These are phyloP conservation scores for Didymella keratinophila DNA, from an alignment of 2,329 filamentous ascomycete genomes.

Conservation along the genomic window DNA sequence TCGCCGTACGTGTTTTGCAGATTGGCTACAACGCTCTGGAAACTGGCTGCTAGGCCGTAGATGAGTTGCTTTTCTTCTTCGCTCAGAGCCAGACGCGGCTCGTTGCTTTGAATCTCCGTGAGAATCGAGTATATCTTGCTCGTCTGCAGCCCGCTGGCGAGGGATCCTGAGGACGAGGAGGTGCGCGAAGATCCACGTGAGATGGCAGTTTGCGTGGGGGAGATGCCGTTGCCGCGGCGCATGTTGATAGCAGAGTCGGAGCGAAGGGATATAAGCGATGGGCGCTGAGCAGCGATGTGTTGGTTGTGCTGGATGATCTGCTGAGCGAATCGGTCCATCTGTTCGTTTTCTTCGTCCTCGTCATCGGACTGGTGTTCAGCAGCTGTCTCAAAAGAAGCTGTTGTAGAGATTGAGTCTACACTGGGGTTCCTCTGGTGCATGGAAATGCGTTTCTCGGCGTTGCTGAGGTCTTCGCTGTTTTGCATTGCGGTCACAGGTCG, in stretches of 20 bases:
- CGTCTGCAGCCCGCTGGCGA: conserved; percentile 48
- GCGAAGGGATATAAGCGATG: conserved; percentile 33
- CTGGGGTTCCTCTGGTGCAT: conserved; percentile 62
- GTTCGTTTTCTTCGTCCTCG: conserved; percentile 52
- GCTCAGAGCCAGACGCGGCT: conserved; percentile 53
- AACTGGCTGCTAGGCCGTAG: conserved; percentile 59
- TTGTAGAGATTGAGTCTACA: conserved; percentile 66
- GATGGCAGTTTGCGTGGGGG: conserved; percentile 41
- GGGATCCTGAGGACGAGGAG: conserved; percentile 41
- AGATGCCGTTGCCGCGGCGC: conserved; percentile 34
- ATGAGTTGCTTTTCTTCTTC: conserved; percentile 64
- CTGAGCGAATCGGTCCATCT: conserved; percentile 51
- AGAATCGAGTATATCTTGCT: conserved; percentile 54
- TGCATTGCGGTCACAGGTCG: conserved; percentile 45
- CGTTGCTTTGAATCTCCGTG: conserved; percentile 45
- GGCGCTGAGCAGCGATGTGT: conserved; percentile 25
- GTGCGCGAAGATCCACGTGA: conserved; percentile 39
- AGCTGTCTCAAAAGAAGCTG: conserved; percentile 70
- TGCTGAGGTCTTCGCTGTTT: conserved; percentile 29
- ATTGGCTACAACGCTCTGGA: conserved; percentile 62
- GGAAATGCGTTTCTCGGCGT: conserved; percentile 38
- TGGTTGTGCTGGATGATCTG: conserved; percentile 39
- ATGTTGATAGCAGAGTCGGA: conserved; percentile 48
- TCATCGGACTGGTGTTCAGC: conserved; percentile 58
- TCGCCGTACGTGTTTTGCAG: conserved; percentile 58